phyloP scores from a whole-genome alignment of 345 rosid species.

The Chamaenerion angustifolium region DNA sequence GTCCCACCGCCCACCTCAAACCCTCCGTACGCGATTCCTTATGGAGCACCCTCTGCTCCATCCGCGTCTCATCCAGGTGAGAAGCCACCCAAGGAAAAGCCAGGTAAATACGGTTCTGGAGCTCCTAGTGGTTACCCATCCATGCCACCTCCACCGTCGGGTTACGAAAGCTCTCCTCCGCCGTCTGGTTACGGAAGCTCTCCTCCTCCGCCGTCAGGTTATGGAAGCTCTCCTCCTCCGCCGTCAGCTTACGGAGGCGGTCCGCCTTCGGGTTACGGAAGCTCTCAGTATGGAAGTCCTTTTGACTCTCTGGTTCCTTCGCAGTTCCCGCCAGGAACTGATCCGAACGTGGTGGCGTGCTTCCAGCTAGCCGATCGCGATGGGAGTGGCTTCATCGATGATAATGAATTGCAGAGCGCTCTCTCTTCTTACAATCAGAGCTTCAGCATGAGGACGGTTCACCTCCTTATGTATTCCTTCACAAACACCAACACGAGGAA shows the following conservation, averaged over 20 bases:
- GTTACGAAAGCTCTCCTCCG: not conserved
- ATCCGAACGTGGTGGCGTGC: conserved; percentile 71
- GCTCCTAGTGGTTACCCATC: conserved; percentile 1
- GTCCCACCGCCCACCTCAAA: conserved; percentile 8
- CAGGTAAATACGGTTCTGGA: conserved; percentile 8
- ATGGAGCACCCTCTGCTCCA: conserved; percentile 33
- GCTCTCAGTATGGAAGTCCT: conserved; percentile 29
- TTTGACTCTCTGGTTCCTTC: conserved; percentile 62
- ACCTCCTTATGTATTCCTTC: conserved; percentile 71
- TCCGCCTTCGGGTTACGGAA: no score
- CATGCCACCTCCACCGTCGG: not conserved
- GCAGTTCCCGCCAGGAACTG: conserved; percentile 70
- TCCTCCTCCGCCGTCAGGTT: conserved; percentile 9
- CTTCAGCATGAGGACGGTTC: conserved; percentile 86
- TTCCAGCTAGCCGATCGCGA: conserved; percentile 80
- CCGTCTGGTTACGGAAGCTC: conserved; percentile 12
- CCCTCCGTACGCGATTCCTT: conserved; percentile 15
- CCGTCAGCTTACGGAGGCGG: conserved; percentile 4
- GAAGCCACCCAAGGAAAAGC: conserved; percentile 67
- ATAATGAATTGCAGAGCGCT: conserved; percentile 75
- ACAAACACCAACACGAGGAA: conserved; percentile 56
- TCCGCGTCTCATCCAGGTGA: conserved; percentile 16
- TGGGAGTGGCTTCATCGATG: conserved; percentile 78
- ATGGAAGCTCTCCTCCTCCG: not conserved
- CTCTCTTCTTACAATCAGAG: conserved; percentile 67